A percentile compares a stretch with the other conserved stretches of the same genome.
Evolutionary conservation across 306 rosid species (phyloP).

Genomic region (Casuarina cunninghamiana): DNA sequence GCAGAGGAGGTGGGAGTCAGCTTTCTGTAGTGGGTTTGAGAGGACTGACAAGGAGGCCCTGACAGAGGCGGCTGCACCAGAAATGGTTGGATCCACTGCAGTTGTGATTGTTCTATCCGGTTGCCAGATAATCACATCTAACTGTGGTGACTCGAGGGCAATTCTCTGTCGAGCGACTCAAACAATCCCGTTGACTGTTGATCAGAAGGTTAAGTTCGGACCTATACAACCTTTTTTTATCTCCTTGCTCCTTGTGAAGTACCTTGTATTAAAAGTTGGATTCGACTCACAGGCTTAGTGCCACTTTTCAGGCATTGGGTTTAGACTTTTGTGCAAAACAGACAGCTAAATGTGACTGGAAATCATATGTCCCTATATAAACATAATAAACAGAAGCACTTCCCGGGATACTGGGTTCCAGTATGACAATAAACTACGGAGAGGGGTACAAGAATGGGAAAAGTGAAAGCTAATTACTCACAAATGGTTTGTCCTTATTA

Average conservation of each 20-base stretch:
- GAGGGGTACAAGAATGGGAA: neutral
- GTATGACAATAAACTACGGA: neutral
- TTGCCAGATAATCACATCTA: constrained; percentile 87
- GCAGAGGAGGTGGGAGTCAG: constrained; percentile 81
- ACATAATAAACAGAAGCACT: neutral
- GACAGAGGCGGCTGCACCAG: constrained; percentile 58
- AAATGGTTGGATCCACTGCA: constrained; percentile 95
- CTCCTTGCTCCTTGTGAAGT: neutral
- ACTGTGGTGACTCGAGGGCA: constrained; percentile 90
- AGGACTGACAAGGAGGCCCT: constrained; percentile 61
- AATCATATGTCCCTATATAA: neutral
- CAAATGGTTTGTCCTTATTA: neutral
- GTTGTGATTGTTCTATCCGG: constrained; percentile 68
- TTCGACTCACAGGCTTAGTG: neutral
- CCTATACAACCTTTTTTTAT: constrained; percentile 3
- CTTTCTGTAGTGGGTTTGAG: constrained; percentile 64
- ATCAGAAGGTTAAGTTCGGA: constrained; percentile 67
- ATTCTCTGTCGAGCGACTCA: constrained; percentile 73
- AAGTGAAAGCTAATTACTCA: neutral
- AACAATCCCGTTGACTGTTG: constrained; percentile 77
- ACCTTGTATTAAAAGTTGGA: neutral
- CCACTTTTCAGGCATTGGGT: neutral
- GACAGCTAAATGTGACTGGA: neutral
- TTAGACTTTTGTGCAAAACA: neutral
- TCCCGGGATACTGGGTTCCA: neutral